Evolutionary conservation across 192 early-diverging fungal species (phyloP), one percentile per base, ranked within the genome.

Genomic region (Coemansia aciculifera): DNA sequence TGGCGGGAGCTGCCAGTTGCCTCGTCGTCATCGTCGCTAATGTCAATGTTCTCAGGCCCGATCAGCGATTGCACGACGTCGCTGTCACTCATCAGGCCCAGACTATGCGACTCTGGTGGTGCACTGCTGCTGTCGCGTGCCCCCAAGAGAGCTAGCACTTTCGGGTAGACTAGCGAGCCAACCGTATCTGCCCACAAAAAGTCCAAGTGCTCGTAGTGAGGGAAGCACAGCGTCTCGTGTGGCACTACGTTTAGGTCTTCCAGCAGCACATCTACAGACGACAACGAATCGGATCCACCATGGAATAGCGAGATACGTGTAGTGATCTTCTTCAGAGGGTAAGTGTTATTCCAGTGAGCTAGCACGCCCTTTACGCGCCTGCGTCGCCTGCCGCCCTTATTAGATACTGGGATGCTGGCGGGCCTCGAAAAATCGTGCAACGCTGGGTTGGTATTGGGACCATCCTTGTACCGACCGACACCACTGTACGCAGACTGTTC

Each of bases 251-350:
- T 17, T 9, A 90, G 54, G 19, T 88, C 86, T 42, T 89, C 85
- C 3, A 86, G 39, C 17, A 92, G 75, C 17, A 80, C 75, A 7
- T 88, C 62, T 34, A 93, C 88, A 38, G 94, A 88, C 0, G 94
- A 91, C 13, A 98, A 81, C 2, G 91, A 91, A 65, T 98, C 94
- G 13, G 88, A 85, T 9, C 92, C 90, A 40, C 95, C 95, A 65
- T 96, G 92, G 78, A 98, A 98, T 49, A 98, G 75, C 5, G 92
- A 93, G n/a, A 98, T 90, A 0, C 90, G 92, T 8, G 94, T 94
- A 38, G 77, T 77, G 56, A 98, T 95, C 39, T 90, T 69, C 37
- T 68, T 63, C n/a, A 84, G 31, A 12, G 82, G 82, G 36, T 84
- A 84, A 1, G 75, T 90, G 29, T 89, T 85, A 69, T 83, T 83